Evolutionary conservation across 73 alveolate genomes (phyloP).

Genomic region (Paramecium biaurelia): DNA sequence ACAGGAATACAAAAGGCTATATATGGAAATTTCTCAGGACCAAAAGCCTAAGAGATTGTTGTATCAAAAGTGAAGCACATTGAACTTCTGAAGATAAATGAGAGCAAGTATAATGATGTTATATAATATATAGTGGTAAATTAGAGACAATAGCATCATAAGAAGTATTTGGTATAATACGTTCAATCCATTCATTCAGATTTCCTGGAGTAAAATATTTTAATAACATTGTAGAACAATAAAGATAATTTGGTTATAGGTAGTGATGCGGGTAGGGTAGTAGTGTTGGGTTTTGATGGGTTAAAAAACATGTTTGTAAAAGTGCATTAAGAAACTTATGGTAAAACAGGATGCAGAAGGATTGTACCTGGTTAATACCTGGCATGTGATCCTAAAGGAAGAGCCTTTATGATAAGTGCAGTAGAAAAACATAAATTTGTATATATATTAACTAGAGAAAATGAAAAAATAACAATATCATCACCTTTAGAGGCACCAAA

Average conservation of each 20-base stretch:
- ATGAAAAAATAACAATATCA: conserved; percentile 90
- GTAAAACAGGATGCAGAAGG: conserved; percentile 99
- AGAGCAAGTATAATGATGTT: neutral
- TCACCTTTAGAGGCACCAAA: conserved; percentile 99
- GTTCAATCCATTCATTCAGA: conserved; percentile 89
- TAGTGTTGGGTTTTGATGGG: conserved; percentile 81
- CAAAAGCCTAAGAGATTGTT: conserved; percentile 93
- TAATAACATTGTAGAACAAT: neutral
- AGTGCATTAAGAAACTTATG: conserved; percentile 98
- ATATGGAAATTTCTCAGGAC: conserved; percentile 98
- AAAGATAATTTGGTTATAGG: conserved; percentile 79
- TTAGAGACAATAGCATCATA: conserved; percentile 70
- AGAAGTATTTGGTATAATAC: conserved; percentile 93
- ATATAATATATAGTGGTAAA: conserved; percentile 69
- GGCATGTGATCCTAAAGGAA: conserved; percentile 99
- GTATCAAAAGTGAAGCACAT: conserved; percentile 82
- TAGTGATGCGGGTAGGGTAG: conserved; percentile 93
- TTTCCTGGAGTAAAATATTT: conserved; percentile 79
- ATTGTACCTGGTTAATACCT: conserved; percentile 99
- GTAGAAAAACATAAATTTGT: conserved; percentile 99
- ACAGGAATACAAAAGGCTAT: conserved; percentile 96
- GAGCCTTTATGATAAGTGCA: conserved; percentile 99
- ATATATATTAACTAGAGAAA: conserved; percentile 96
- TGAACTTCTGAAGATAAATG: conserved; percentile 71
- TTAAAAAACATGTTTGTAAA: conserved; percentile 81